Evolutionary conservation across 164 flowering plant genomes (phyloP).

Genomic region (Santalum album): DNA sequence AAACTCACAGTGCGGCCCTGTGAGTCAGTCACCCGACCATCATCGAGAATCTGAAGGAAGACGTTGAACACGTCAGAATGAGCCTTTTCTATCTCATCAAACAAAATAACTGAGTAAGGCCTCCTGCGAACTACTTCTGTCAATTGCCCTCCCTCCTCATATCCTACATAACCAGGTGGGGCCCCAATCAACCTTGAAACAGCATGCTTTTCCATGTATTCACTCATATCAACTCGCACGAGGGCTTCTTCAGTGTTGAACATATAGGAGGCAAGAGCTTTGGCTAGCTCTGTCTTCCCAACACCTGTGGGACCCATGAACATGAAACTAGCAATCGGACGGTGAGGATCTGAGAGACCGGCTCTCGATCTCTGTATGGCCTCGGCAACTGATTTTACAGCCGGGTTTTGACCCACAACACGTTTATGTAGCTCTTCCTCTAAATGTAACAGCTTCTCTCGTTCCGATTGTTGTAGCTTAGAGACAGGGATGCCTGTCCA

Average conservation of each 20-base stretch:
- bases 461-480: conserved; percentile 88
- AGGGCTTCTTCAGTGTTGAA: conserved; percentile 96
- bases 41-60: conserved; percentile 94
- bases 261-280: conserved; percentile 85
- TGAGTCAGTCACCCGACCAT: conserved; percentile 95
- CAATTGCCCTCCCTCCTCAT: conserved; percentile 97
- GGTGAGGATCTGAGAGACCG: conserved; percentile 91
- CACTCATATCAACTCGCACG: conserved; percentile 96
- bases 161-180: conserved; percentile 98
- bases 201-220: conserved; percentile 97
- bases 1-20: conserved; percentile 96
- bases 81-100: conserved; percentile 98
- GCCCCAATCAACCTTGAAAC: conserved; percentile 96
- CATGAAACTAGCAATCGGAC: conserved; percentile 99
- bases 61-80: conserved; percentile 93
- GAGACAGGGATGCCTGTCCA: conserved; percentile 99
- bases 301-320: conserved; percentile 99
- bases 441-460: conserved; percentile 74
- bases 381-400: conserved; percentile 84
- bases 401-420: conserved; percentile 93
- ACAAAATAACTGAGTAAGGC: conserved; percentile 86
- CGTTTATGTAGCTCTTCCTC: conserved; percentile 92
- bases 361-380: conserved; percentile 97
- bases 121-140: conserved; percentile 89
- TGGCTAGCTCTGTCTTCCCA: conserved; percentile 95